Conservation (phyloP, 352 stramenopile genomes). For the Pythium chondricola region DNA sequence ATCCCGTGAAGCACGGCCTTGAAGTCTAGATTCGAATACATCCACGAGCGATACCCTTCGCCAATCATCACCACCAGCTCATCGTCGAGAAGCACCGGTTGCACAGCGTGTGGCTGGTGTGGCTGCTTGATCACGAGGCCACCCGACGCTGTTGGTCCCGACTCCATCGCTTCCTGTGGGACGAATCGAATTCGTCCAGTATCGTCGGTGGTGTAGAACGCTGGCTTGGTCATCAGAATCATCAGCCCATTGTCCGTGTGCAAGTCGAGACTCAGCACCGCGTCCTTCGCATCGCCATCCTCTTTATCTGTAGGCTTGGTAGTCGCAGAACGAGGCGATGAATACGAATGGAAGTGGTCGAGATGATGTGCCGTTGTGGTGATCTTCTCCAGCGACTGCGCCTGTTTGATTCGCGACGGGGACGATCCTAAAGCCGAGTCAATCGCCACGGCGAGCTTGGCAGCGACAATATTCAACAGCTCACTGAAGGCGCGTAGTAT, state of each 20-base stretch:
- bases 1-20: constrained; percentile 15
- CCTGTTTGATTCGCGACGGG: neutral
- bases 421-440: neutral
- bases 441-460: neutral
- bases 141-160: constrained; percentile 2
- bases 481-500: constrained; percentile 4
- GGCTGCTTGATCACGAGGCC: constrained; percentile 16
- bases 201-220: constrained; percentile 11
- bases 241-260: constrained; percentile 22
- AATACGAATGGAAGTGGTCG: constrained; percentile 21
- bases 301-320: no score
- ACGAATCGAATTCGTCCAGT: neutral
- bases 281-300: neutral
- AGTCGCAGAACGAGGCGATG: neutral
- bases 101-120: constrained; percentile 2
- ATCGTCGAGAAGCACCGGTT: constrained; percentile 13
- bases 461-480: constrained; percentile 3
- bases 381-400: constrained; percentile 11
- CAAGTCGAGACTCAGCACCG: constrained; percentile 9
- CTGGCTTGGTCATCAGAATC: constrained; percentile 18
- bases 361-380: constrained; percentile 11
- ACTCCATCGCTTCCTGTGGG: constrained; percentile 2
- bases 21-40: constrained; percentile 3
- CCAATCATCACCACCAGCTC: constrained; percentile 23
- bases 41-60: constrained; percentile 16